These are phyloP conservation scores for Aspergillus neotritici DNA, from an alignment of 2,329 filamentous ascomycete species.

Conservation along the genomic window DNA sequence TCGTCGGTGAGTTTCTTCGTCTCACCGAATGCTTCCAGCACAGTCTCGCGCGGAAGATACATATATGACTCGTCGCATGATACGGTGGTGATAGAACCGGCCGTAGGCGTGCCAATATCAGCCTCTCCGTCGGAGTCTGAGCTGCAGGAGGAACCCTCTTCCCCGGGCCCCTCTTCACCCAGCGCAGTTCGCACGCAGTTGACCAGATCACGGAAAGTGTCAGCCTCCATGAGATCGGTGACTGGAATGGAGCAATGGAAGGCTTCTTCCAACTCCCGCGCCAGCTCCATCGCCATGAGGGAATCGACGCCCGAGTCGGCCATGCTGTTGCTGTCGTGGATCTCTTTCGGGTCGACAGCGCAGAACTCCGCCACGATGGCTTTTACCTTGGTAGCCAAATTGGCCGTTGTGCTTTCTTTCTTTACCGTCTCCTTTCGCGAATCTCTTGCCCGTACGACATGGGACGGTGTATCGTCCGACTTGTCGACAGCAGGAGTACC, in stretches of 20 bases:
- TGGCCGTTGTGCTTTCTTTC: not conserved
- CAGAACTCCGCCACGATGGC: constrained; percentile 14
- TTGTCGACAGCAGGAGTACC: not conserved
- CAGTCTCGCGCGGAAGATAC: not conserved
- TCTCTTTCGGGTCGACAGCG: constrained; percentile 10
- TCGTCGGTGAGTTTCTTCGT: constrained; percentile 24
- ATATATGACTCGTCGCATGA: constrained; percentile 4
- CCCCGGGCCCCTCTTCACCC: not conserved
- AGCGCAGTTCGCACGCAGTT: constrained; percentile 15
- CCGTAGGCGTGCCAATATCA: not conserved
- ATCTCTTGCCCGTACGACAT: not conserved
- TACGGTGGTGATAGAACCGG: constrained; percentile 5
- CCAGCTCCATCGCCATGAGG: constrained; percentile 47
- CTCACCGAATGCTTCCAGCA: constrained; percentile 24
- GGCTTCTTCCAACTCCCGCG: constrained; percentile 35
- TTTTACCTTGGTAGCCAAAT: constrained; percentile 8
- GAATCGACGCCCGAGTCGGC: constrained; percentile 45
- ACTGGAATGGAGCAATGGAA: constrained; percentile 32
- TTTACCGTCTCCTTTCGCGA: not conserved
- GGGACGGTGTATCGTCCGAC: not conserved
- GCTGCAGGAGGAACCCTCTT: not conserved
- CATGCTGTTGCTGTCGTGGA: constrained; percentile 10
- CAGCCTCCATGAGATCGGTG: constrained; percentile 26
- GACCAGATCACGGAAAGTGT: constrained; percentile 27
- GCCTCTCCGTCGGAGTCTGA: not conserved